These are phyloP conservation scores for Myxozyma vanderwaltii DNA, from an alignment of 805 yeast species.

Conservation along the genomic window DNA sequence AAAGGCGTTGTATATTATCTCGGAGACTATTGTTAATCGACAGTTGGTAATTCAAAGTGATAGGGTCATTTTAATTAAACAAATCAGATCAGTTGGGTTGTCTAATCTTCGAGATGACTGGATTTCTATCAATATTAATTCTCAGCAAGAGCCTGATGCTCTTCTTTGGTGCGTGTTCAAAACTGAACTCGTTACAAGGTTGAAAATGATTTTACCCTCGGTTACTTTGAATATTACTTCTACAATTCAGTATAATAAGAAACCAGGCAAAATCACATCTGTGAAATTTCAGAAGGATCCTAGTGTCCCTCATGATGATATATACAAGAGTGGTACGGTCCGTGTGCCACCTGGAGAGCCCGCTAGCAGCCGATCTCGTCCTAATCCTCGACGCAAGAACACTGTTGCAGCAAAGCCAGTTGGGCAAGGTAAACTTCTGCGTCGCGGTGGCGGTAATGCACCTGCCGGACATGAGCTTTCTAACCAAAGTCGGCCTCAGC, in stretches of 20 bases:
- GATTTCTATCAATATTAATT: constrained; percentile 69
- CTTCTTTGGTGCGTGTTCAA: constrained; percentile 80
- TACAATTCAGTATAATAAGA: constrained; percentile 80
- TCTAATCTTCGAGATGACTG: constrained; percentile 88
- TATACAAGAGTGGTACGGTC: constrained; percentile 85
- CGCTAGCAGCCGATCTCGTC: constrained; percentile 66
- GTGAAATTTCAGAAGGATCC: constrained; percentile 69
- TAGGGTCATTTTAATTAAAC: constrained; percentile 58
- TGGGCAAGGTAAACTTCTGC: constrained; percentile 22
- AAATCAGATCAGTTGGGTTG: constrained; percentile 64
- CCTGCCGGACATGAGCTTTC: constrained; percentile 37
- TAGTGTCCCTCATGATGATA: constrained; percentile 71
- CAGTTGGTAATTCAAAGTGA: constrained; percentile 65
- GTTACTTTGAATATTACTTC: constrained; percentile 68
- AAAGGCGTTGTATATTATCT: constrained; percentile 64
- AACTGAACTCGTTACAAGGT: constrained; percentile 80
- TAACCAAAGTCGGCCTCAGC: constrained; percentile 27
- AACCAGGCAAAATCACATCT: constrained; percentile 75
- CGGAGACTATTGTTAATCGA: constrained; percentile 68
- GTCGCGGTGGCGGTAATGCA: constrained; percentile 39
- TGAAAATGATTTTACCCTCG: constrained; percentile 61
- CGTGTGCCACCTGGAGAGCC: constrained; percentile 80
- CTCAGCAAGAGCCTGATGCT: constrained; percentile 66
- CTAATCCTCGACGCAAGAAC: constrained; percentile 66
- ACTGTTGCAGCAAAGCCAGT: constrained; percentile 34